Percentiles rank a stretch among this genome's conserved stretches.
Conservation (phyloP, 257 asterid genomes). For the Fraxinus quadrangulata region DNA sequence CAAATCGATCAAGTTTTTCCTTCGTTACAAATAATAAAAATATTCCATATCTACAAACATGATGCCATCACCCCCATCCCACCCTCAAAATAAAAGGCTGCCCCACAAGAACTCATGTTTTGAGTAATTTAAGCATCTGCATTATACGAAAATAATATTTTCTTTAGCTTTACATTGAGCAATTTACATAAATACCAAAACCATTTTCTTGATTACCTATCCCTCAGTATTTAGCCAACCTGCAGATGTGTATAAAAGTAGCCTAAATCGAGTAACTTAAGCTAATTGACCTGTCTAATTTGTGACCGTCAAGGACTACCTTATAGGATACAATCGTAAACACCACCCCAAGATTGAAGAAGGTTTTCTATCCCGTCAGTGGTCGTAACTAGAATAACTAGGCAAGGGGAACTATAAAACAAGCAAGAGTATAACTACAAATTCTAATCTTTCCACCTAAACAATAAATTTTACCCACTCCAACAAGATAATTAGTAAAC, state of each 20-base stretch:
- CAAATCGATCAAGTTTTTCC: not conserved
- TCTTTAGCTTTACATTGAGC: not conserved
- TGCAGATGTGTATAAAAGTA: not conserved
- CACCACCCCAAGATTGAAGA: not conserved
- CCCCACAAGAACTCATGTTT: not conserved
- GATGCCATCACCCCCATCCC: not conserved
- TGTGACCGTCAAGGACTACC: not conserved
- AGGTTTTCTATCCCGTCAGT: not conserved
- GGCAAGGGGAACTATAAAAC: not conserved
- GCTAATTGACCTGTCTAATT: not conserved
- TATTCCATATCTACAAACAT: not conserved
- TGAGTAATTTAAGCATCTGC: not conserved
- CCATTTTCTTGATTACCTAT: not conserved
- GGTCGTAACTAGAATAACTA: not conserved
- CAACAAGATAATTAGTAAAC: conserved; percentile 15
- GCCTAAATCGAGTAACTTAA: not conserved
- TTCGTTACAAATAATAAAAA: not conserved
- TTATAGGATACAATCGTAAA: not conserved
- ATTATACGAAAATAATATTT: not conserved
- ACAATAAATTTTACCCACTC: conserved; percentile 23
- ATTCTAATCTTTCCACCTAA: not conserved
- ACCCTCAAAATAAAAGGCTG: not conserved
- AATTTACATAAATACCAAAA: not conserved
- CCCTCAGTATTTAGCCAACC: not conserved
- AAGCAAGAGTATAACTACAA: not conserved